phyloP scores from a whole-genome alignment of 169 alveolate genomes.

The Toxoplasma gondii region DNA sequence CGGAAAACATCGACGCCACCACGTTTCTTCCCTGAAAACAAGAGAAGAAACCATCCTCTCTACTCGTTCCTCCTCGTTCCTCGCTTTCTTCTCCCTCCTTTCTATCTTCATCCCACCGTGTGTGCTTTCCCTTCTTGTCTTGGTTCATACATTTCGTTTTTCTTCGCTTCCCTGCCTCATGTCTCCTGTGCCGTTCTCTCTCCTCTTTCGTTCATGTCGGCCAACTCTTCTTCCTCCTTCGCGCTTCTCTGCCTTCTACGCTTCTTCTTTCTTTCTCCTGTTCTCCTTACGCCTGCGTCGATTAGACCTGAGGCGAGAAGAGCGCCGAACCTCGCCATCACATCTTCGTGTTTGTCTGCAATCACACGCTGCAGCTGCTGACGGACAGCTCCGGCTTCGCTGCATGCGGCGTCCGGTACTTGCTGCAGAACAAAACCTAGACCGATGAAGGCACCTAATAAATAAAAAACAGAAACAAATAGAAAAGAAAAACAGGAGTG shows the following conservation, averaged over 20 bases:
- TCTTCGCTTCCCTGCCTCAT: no score
- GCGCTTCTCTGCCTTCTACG: no score
- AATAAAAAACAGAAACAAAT: not conserved
- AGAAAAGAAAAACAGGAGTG: not conserved
- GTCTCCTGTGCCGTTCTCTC: no score
- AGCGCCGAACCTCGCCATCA: slow-evolving; percentile 96
- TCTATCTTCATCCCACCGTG: not conserved
- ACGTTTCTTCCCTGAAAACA: slow-evolving; percentile 71
- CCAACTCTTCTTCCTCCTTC: no score
- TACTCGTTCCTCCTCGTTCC: not conserved
- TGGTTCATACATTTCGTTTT: no score
- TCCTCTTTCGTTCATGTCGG: no score
- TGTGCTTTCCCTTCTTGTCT: not conserved
- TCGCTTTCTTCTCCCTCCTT: not conserved
- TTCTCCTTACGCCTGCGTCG: slow-evolving; percentile 91
- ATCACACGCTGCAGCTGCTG: slow-evolving; percentile 87
- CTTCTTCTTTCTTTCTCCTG: not conserved
- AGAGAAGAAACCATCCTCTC: not conserved
- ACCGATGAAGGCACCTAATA: slow-evolving; percentile 89
- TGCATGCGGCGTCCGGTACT: slow-evolving; percentile 75
- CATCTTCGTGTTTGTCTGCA: slow-evolving; percentile 95
- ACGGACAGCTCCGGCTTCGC: slow-evolving; percentile 73
- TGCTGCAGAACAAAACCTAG: slow-evolving; percentile 90
- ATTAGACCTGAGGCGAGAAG: slow-evolving; percentile 92
- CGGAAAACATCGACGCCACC: slow-evolving; percentile 75